Evolutionary conservation across 108 stramenopile genomes (phyloP), one percentile per base, ranked within the genome.

Genomic region (Chaetoceros tenuissimus): DNA sequence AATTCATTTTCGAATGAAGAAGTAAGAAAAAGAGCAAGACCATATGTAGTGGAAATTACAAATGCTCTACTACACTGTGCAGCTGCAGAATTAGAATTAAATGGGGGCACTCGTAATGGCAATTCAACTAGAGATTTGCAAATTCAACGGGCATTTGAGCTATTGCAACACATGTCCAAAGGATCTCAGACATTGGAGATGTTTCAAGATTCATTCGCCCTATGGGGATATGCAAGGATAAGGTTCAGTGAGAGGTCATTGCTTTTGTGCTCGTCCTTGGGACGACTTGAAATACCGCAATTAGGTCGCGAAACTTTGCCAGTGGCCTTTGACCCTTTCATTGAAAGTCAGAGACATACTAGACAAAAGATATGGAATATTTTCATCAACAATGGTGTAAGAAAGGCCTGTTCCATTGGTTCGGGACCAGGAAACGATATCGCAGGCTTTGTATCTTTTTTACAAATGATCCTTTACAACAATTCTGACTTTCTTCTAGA

Each of bases 401-500:
- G 64, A 34, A 45, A 28, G 1, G 57, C 79, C 2, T 66, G 72
- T 29, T 79, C 77, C 46, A 72, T 89, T 46, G 87, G 87, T 13
- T 89, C 84, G 55, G 87, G 87, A 0, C 84, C 84, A 10, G 87
- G 87, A 1, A 81, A 74, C 53, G 87, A 89, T 70, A 70, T 65
- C 20, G 67, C 80, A 1, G 84, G 87, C 16, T 45, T 79, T 28
- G 30, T 57, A 50, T 28, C 24, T 21, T 28, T 26, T 1, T 47
- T 63, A n/a, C 27, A 22, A 18, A 7, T 23, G 48, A 16, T 7
- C 48, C 7, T 7, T 21, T 49, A n/a, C 48, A 49, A 7, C 13
- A n/a, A 49, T 23, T 53, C 18, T 40, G 46, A 47, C 28, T 28
- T 23, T 0, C 3, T 60, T 2, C 13, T 81, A 18, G 55, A 77